Evolutionary conservation across 306 rosid species (phyloP), one percentile per base, ranked within the genome.

Genomic region (Cucurbita argyrosperma): DNA sequence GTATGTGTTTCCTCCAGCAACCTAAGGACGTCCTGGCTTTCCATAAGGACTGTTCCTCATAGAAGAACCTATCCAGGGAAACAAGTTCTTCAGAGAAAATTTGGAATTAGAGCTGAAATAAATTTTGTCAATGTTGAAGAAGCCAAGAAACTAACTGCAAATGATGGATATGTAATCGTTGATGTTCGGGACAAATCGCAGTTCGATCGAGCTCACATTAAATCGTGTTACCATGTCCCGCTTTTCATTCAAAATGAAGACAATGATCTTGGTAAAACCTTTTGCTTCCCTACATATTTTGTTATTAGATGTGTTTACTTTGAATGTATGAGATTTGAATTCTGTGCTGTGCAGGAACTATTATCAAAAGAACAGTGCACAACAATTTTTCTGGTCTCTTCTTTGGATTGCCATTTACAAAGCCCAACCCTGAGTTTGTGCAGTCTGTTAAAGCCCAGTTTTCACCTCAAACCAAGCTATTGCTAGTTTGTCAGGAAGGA

Each of bases 401-500:
- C 87, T 94, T 75, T 62, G 98, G 98, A 66, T 62, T 90, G 81
- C 83, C 89, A 58, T 94, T 90, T 76, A 94, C 98, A 8, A 90
- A 89, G 83, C 90, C 81, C 47, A 94, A 90, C 77, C 87, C 97
- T 69, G 92, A 85, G 9, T 90, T 94, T 75, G 79, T 89, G 75
- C 85, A 84, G 85, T 84, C 95, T 71, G 87, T 94, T n/a, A 86
- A 85, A 76, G 80, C 75, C 78, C 83, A 88, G 81, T 74, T 94
- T 82, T 19, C 86, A 1, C 91, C 96, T 8, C 87, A 79, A 74
- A 88, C 80, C 73, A 90, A 89, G 84, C 78, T 94, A 39, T 83
- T 90, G 76, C 67, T 94, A 61, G 98, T 94, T 63, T 94, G 98
- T 72, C 98, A 94, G 63, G 98, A 89, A 86, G 98, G 98, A 74